Base-by-base conservation (phyloP, 1,284 basidiomycete species). In the Porogramme epimiltina region DNA sequence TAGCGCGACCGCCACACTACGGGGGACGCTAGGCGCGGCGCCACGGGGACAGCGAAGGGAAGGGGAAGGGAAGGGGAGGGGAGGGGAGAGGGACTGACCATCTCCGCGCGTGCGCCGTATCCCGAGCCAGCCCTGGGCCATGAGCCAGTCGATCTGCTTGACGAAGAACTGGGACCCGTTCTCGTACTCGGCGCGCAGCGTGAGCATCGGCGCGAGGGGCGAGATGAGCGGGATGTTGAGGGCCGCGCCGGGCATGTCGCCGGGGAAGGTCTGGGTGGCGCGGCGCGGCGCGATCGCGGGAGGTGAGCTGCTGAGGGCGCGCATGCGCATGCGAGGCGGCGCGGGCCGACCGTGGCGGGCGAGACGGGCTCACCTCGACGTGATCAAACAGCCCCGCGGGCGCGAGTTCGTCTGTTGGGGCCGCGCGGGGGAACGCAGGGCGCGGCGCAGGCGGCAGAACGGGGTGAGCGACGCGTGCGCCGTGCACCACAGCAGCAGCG, bases 81-180 rank as follows among this genome's bases (percentile, higher is more conserved):
- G n/a, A 20, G 33, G 10, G n/a, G 18, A 33, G 9, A 9, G 24
- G 19, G 4, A 54, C 63, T 47, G 34, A 67, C 65, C 66, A 42
- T 68, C 67, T 58, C 91, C 90, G 71, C 84, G 77, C 0, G 88
- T 82, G 42, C 89, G 73, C 64, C 89, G 77, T 42, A 93, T 75
- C 23, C 73, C 73, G 36, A 74, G 73, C 72, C 81, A 91, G 2
- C 89, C 89, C 47, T 75, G 64, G 59, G 62, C 54, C 53, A 71
- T 67, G 62, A 87, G 64, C 70, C 79, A 83, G 60, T 88, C 80
- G 53, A 93, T 86, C 67, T 88, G 89, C 51, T 78, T 73, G 10
- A 87, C 65, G 60, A 91, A 89, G 9, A 72, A 64, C 2, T 70
- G 68, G 1, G 78, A 75, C 3, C 84, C 84, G 33, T 75, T 76